Conservation (phyloP, 345 rosid genomes). For the Gossypium thurberi region DNA sequence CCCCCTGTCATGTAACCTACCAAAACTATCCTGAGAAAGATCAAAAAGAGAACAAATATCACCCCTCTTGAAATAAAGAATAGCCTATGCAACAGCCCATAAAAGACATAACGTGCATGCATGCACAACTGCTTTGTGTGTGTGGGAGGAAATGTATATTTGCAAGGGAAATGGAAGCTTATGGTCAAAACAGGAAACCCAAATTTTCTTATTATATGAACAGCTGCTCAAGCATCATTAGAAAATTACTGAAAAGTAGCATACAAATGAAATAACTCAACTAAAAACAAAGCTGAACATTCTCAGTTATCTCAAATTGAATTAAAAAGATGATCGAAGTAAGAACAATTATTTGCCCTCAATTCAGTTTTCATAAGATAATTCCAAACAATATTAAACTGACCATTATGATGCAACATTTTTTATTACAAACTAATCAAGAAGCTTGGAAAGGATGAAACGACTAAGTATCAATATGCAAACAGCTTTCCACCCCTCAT, state of each 20-base stretch:
- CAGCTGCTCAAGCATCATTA: background rate
- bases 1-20: constrained; percentile 61
- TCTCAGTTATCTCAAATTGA: no score
- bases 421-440: background rate
- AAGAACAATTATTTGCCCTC: no score
- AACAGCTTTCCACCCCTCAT: background rate
- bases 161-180: background rate
- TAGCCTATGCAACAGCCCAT: background rate
- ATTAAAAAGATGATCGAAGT: no score
- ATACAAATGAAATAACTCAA: background rate
- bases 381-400: background rate
- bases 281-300: no score
- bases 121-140: background rate
- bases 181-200: background rate
- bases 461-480: background rate
- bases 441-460: background rate
- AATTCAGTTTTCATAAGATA: no score
- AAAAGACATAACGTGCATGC: background rate
- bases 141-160: background rate
- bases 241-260: background rate
- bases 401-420: background rate
- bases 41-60: background rate
- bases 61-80: constrained; percentile 14
- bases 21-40: constrained; percentile 69
- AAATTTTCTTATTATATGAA: background rate